Conservation (phyloP, 163 green algal species). For the Coccomyxa subellipsoidea region DNA sequence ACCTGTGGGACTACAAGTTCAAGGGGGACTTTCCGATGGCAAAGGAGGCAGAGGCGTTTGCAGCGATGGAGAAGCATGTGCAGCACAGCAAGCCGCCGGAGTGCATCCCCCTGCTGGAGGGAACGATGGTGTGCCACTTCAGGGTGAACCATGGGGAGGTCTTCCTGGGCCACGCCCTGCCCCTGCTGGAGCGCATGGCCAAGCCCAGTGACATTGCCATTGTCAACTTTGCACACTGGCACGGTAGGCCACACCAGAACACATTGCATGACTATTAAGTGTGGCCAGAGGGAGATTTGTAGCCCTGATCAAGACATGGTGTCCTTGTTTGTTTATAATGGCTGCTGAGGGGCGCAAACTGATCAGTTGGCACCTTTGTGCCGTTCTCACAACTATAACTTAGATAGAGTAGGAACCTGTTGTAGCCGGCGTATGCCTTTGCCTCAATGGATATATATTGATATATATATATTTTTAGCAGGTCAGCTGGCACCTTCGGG, state of each 20-base stretch:
- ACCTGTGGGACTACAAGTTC: slow-evolving; percentile 4
- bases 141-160: slow-evolving; percentile 5
- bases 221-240: neutral
- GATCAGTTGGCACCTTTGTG: too few species aligned
- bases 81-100: neutral
- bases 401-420: too few species aligned
- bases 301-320: too few species aligned
- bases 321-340: too few species aligned
- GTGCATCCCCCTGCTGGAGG: neutral
- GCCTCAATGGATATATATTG: too few species aligned
- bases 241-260: neutral
- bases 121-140: slow-evolving; percentile 1
- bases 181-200: neutral
- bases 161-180: neutral
- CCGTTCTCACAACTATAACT: too few species aligned
- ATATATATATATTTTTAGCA: too few species aligned
- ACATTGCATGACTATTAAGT: too few species aligned
- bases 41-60: neutral
- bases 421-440: too few species aligned
- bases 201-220: neutral
- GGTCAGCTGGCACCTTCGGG: too few species aligned
- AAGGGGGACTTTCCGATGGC: neutral
- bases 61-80: neutral
- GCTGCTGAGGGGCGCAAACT: too few species aligned
- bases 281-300: too few species aligned